Percentiles rank a stretch among this genome's conserved stretches.
These are phyloP conservation scores for Fusarium sp. DNA, from an alignment of 2,329 filamentous ascomycete species.

Conservation along the genomic window DNA sequence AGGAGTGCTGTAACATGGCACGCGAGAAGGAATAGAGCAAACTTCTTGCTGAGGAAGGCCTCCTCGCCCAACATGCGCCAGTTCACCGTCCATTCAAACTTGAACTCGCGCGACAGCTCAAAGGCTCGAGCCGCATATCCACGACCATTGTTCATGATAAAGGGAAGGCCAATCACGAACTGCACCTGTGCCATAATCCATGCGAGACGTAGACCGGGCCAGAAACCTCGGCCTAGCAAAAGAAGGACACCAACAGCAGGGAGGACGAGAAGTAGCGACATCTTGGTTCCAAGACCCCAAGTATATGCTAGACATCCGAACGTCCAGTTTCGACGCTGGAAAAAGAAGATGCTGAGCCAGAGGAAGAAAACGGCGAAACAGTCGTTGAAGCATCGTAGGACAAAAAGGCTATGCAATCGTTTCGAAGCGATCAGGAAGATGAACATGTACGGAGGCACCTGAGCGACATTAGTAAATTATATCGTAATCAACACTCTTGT, in stretches of 20 bases:
- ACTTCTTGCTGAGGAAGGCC: conserved; percentile 75
- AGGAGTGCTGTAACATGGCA: conserved; percentile 74
- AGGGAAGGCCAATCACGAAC: conserved; percentile 74
- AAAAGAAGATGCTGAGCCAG: conserved; percentile 82
- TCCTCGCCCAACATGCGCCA: conserved; percentile 95
- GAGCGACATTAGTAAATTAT: conserved; percentile 1
- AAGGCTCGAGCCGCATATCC: conserved; percentile 88
- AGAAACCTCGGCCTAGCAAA: conserved; percentile 77
- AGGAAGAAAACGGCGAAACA: conserved; percentile 87
- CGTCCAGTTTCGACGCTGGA: conserved; percentile 81
- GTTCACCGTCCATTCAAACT: conserved; percentile 99
- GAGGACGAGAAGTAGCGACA: conserved; percentile 86
- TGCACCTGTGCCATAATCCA: conserved; percentile 83
- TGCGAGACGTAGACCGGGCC: conserved; percentile 73
- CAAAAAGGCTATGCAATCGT: conserved; percentile 90
- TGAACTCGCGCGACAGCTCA: conserved; percentile 88
- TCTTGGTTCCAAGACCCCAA: conserved; percentile 90
- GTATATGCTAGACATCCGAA: conserved; percentile 79
- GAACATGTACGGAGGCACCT: conserved; percentile 89
- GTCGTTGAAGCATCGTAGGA: conserved; percentile 96
- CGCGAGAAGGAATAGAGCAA: conserved; percentile 74
- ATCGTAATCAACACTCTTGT: not conserved
- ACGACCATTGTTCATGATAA: conserved; percentile 71
- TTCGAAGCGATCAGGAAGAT: conserved; percentile 90
- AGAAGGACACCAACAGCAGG: conserved; percentile 84